phyloP scores from a whole-genome alignment of 1,284 basidiomycete species.

The Puccinia novopanici region DNA sequence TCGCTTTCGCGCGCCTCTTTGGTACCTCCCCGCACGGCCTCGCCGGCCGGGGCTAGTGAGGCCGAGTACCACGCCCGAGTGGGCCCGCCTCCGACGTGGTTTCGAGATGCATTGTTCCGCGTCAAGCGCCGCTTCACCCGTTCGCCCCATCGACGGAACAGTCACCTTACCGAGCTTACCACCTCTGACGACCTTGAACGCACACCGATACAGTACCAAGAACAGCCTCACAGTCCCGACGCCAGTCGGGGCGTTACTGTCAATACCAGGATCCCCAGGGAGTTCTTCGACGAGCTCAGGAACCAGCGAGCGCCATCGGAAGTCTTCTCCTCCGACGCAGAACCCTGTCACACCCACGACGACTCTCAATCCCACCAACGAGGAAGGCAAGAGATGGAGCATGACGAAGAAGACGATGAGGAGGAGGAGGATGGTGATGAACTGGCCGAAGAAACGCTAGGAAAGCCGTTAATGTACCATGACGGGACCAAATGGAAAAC shows the following conservation, averaged over 20 bases:
- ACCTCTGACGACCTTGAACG: constrained; percentile 17
- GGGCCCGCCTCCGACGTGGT: constrained; percentile 7
- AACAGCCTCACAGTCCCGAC: not conserved
- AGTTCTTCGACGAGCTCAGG: constrained; percentile 6
- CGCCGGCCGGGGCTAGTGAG: constrained; percentile 19
- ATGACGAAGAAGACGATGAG: not conserved
- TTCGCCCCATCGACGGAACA: constrained; percentile 14
- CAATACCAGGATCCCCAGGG: not conserved
- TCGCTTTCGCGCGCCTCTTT: constrained; percentile 22
- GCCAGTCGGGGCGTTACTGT: not conserved
- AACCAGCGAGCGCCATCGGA: constrained; percentile 16
- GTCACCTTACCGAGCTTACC: constrained; percentile 28
- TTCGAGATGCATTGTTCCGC: constrained; percentile 25
- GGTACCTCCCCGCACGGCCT: constrained; percentile 12
- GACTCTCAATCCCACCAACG: not conserved
- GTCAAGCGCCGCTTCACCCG: constrained; percentile 31
- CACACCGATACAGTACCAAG: not conserved
- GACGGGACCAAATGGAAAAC: constrained; percentile 37
- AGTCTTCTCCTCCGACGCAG: constrained; percentile 20
- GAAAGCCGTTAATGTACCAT: constrained; percentile 40
- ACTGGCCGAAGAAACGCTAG: not conserved
- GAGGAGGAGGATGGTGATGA: constrained; percentile 13
- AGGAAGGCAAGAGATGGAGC: not conserved
- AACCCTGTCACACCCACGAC: constrained; percentile 11
- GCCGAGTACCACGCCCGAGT: not conserved